Base-by-base conservation (phyloP, 768 basidiomycete genomes). In the Kwoniella botswanensis region DNA sequence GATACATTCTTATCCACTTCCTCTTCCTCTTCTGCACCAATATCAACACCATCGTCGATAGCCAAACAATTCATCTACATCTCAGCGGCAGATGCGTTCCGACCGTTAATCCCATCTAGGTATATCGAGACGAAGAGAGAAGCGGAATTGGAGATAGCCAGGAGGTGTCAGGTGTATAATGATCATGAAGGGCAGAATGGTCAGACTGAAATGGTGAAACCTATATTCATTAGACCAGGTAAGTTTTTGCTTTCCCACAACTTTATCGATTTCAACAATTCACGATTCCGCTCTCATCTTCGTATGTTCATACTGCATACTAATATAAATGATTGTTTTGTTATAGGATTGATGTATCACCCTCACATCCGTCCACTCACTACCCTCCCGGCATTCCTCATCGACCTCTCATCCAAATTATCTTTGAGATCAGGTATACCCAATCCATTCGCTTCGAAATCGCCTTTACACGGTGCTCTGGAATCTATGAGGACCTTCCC, bases 101-200 rank as follows among this genome's bases (percentile, higher is more conserved):
- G 93, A 15, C 97, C 96, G 29, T 78, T 96, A 77, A 88, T 98
- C 61, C 89, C 94, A 35, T 86, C 88, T 0, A 86, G 92, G 44
- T 99, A 99, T 85, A 93, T 98, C 77, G 87, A 91, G 80, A 91
- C 93, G n/a, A 99, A 99, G 85, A 89, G 95, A 21, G 89, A 94
- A 77, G 94, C 97, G 9, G 97, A 99, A 82, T 79, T 84, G 44
- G 86, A 85, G 42, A 92, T 98, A 70, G 86, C 86, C 56, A 79
- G 85, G 41, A 86, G 90, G 79, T 76, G 85, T 89, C 76, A 72
- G 73, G 71, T 53, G 21, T 81, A 81, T 57, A 46, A 61, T 17
- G 62, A 64, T n/a, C 59, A 69, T 22, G 52, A 64, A 12, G 26
- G 43, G 18, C 43, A 50, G 43, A 9, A 44, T 46, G 43, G 42